Evolutionary conservation across 2,329 filamentous ascomycete species (phyloP).

Genomic region (Tolypocladium ovalisporum): DNA sequence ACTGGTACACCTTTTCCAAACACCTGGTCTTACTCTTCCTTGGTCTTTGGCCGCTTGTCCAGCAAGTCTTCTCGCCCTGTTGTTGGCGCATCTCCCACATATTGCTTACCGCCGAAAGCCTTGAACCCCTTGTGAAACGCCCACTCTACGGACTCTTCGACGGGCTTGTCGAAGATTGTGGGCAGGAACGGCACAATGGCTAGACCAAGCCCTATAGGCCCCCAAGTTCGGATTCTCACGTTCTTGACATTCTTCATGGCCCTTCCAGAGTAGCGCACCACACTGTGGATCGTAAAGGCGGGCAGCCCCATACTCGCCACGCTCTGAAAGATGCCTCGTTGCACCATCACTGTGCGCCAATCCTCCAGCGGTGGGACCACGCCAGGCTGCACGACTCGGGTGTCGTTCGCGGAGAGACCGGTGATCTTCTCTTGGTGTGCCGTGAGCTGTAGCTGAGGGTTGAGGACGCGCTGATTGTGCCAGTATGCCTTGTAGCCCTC

Average conservation of each 20-base stretch:
- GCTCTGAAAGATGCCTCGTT: slow-evolving; percentile 82
- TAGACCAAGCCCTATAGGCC: slow-evolving; percentile 75
- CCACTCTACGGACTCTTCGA: slow-evolving; percentile 88
- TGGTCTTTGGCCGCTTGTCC: slow-evolving; percentile 31
- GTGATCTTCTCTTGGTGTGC: slow-evolving; percentile 36
- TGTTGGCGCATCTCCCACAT: slow-evolving; percentile 42
- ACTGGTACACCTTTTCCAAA: neutral
- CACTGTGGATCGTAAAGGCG: slow-evolving; percentile 85
- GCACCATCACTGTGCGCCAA: slow-evolving; percentile 81
- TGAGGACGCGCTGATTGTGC: slow-evolving; percentile 65
- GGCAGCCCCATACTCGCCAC: slow-evolving; percentile 89
- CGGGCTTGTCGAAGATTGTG: slow-evolving; percentile 78
- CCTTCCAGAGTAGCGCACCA: slow-evolving; percentile 78
- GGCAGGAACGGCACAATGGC: slow-evolving; percentile 75
- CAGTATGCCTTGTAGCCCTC: slow-evolving; percentile 95
- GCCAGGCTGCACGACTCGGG: slow-evolving; percentile 22
- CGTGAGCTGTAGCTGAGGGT: slow-evolving; percentile 52
- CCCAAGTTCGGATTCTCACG: slow-evolving; percentile 66
- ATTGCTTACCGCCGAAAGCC: slow-evolving; percentile 51
- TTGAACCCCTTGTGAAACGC: slow-evolving; percentile 75
- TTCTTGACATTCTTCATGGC: slow-evolving; percentile 82
- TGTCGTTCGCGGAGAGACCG: slow-evolving; percentile 27
- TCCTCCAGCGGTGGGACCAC: slow-evolving; percentile 67
- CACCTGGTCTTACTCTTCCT: slow-evolving; percentile 25
- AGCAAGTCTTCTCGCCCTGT: slow-evolving; percentile 38